Evolutionary conservation across 129 eudicot species (phyloP).

Genomic region (Deinandra increscens): DNA sequence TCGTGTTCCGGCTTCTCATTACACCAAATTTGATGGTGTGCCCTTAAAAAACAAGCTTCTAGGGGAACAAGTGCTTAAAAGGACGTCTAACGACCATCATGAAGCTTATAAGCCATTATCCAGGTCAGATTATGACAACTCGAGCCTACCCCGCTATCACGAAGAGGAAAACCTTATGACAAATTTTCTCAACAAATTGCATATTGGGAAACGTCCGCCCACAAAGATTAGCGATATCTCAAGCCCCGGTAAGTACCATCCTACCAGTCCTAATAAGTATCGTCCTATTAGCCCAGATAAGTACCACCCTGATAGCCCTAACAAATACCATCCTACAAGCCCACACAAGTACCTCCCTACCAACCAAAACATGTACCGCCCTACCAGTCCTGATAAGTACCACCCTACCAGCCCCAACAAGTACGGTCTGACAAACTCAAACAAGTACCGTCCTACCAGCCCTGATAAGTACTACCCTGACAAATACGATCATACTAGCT

Average conservation of each 20-base stretch:
- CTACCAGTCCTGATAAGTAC: neutral
- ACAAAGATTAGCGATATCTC: neutral
- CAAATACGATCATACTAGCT: too few species aligned
- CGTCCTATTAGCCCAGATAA: neutral
- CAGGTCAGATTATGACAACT: constrained; percentile 17
- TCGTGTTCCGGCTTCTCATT: constrained; percentile 20
- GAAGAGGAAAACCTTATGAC: constrained; percentile 6
- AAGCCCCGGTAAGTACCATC: neutral
- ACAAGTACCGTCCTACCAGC: too few species aligned
- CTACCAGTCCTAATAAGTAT: neutral
- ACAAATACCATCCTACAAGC: neutral
- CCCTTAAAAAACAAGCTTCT: neutral
- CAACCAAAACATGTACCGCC: neutral
- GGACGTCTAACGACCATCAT: constrained; percentile 1
- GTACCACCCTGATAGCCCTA: neutral
- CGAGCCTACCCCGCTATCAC: constrained; percentile 2
- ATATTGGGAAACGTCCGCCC: constrained; percentile 11
- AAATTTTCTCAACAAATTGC: constrained; percentile 22
- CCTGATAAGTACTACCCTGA: too few species aligned
- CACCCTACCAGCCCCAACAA: neutral
- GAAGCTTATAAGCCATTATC: constrained; percentile 10
- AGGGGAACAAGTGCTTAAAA: neutral
- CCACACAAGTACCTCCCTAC: neutral
- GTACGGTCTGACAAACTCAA: too few species aligned
- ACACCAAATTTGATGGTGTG: constrained; percentile 8